phyloP scores from a whole-genome alignment of 2,329 filamentous ascomycete genomes.

The Botrytis cinerea region DNA sequence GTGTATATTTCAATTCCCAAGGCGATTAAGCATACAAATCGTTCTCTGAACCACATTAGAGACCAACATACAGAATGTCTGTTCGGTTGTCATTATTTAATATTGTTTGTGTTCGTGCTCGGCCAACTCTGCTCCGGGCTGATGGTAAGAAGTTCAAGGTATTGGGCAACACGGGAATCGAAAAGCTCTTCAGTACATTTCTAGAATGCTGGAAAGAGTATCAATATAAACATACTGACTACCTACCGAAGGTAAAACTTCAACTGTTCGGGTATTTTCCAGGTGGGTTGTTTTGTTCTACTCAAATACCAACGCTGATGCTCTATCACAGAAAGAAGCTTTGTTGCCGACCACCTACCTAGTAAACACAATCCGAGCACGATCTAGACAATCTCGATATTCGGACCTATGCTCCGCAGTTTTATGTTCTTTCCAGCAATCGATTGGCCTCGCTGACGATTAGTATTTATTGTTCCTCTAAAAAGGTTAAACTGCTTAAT shows the following conservation, averaged over 20 bases:
- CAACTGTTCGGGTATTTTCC: not conserved
- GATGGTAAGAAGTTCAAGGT: not conserved
- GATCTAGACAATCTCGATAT: not conserved
- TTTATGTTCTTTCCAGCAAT: not conserved
- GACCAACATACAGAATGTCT: not conserved
- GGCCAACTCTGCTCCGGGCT: not conserved
- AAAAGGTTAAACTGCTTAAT: not conserved
- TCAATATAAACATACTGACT: not conserved
- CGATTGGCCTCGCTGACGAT: not conserved
- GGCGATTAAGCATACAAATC: not conserved
- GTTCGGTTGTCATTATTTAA: not conserved
- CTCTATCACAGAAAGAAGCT: not conserved
- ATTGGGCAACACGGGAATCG: not conserved
- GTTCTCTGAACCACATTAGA: not conserved
- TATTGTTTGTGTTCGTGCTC: not conserved
- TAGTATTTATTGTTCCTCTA: not conserved
- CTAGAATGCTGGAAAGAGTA: not conserved
- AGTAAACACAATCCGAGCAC: not conserved
- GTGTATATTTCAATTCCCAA: too few relatives aligned
- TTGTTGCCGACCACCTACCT: not conserved
- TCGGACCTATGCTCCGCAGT: not conserved
- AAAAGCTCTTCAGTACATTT: not conserved
- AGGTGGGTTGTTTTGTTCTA: not conserved
- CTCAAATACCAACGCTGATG: not conserved
- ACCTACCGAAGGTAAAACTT: not conserved